Evolutionary conservation across 805 yeast species (phyloP), one percentile per base, ranked within the genome.

Genomic region (Cyberlindnera petersonii): DNA sequence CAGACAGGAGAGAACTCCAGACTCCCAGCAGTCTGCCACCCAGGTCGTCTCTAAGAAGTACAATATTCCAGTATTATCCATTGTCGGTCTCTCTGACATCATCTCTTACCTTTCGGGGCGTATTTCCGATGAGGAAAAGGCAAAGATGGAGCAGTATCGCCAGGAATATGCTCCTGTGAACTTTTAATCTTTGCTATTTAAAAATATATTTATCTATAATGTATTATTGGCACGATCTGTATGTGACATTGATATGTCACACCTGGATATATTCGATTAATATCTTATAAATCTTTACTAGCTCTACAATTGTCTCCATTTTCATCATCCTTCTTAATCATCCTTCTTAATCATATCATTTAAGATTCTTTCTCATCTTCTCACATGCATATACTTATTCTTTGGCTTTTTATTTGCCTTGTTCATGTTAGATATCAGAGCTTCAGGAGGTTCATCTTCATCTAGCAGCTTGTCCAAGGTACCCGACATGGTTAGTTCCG

Each of bases 1-100:
- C 63, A 82, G 98, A 71, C 95, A 89, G 70, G 98, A 93, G 67
- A 60, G 65, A 40, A 80, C 93, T 34, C 82, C 85, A 26, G 82
- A 78, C 51, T 69, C 79, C 28, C 71, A 71, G 30, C 61, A 70
- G 51, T 82, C 93, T 50, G 95, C 98, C 33, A 86, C 96, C 5
- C 82, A 82, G 59, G 79, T 79, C 17, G 93, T 91, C 20, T 67
- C 85, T 36, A 68, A 77, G 55, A 75, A 72, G 56, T 82, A 81
- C 59, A 72, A 73, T 27, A 84, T 91, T 40, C 97, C 97, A 3
- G 96, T 93, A 18, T 62, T 84, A 40, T 77, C 84, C 35, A 89
- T 93, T 52, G 88, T 88, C 27, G 71, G 77, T 30, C 72, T 93
- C 59, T 69, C 74, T 35, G 89, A 91, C 60, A 81, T 93, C 47